Percentiles rank a stretch among this genome's conserved stretches.
These are phyloP conservation scores for Micractinium conductrix DNA, from an alignment of 139 green algal species.

Conservation along the genomic window DNA sequence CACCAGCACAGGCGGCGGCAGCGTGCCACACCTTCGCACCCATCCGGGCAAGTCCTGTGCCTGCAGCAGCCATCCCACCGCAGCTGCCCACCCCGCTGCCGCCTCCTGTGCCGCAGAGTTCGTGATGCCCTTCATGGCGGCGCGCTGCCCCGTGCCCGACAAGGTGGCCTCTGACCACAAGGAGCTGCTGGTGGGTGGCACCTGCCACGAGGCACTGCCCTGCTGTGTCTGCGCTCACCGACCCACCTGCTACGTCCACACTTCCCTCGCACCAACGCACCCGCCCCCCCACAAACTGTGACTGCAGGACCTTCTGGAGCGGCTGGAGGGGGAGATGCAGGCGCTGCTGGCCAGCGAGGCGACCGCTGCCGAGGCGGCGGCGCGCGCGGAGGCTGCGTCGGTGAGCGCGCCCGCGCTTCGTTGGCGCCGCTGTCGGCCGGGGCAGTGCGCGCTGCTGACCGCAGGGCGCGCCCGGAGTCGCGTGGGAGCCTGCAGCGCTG, in stretches of 20 bases:
- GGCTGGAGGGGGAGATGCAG: background rate
- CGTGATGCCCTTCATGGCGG: background rate
- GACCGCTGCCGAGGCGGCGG: background rate
- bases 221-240: background rate
- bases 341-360: background rate
- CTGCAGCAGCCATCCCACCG: too few relatives aligned
- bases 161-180: constrained; percentile 19
- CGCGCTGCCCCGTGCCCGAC: constrained; percentile 5
- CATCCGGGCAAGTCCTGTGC: background rate
- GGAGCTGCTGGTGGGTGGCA: background rate
- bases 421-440: too few relatives aligned
- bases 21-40: background rate
- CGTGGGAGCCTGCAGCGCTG: too few relatives aligned
- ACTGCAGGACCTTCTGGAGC: background rate
- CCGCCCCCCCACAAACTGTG: background rate
- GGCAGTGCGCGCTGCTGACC: background rate
- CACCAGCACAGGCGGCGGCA: too few relatives aligned
- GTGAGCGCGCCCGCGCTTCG: background rate
- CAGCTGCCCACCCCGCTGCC: too few relatives aligned
- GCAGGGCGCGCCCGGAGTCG: too few relatives aligned
- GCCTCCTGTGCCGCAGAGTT: background rate
- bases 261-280: background rate
- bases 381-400: background rate
- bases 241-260: too few relatives aligned
- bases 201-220: background rate